Evolutionary conservation across 2,329 filamentous ascomycete species (phyloP).

Genomic region (Ascomycota sp.): DNA sequence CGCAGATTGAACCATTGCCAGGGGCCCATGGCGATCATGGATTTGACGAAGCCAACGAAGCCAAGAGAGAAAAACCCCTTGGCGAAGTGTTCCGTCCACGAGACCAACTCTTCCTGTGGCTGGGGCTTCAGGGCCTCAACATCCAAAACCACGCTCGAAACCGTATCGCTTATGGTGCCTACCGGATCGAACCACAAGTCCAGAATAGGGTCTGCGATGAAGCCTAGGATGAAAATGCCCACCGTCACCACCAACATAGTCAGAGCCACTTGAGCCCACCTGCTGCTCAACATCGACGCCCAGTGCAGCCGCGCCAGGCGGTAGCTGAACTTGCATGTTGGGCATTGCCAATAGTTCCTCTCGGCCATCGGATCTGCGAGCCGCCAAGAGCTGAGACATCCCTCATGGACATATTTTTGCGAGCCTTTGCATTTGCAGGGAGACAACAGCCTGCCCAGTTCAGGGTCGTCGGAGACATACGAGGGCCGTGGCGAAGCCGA

Average conservation of each 20-base stretch:
- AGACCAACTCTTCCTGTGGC: conserved; percentile 26
- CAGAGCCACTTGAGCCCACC: conserved; percentile 41
- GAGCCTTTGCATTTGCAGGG: conserved; percentile 88
- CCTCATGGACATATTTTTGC: conserved; percentile 83
- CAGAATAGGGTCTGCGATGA: conserved; percentile 79
- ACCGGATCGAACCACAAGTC: conserved; percentile 67
- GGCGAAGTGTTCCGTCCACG: conserved; percentile 64
- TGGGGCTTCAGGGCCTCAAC: conserved; percentile 13
- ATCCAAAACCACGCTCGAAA: conserved; percentile 22
- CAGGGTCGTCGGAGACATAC: conserved; percentile 53
- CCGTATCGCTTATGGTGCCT: conserved; percentile 32
- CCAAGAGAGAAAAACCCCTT: conserved; percentile 85
- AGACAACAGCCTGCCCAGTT: conserved; percentile 56
- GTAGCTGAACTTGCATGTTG: conserved; percentile 71
- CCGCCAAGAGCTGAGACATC: conserved; percentile 67
- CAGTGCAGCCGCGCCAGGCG: conserved; percentile 54
- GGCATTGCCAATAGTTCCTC: conserved; percentile 68
- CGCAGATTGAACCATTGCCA: conserved; percentile 61
- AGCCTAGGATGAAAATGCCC: conserved; percentile 64
- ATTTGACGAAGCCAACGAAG: conserved; percentile 64
- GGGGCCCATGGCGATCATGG: conserved; percentile 48
- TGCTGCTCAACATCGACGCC: conserved; percentile 47
- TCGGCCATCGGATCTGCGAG: conserved; percentile 40
- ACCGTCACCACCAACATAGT: conserved; percentile 50
- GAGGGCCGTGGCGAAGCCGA: conserved; percentile 14